Evolutionary conservation across 495 filamentous ascomycete genomes (phyloP), one percentile per base, ranked within the genome.

Genomic region (Rostrohypoxylon terebratum): DNA sequence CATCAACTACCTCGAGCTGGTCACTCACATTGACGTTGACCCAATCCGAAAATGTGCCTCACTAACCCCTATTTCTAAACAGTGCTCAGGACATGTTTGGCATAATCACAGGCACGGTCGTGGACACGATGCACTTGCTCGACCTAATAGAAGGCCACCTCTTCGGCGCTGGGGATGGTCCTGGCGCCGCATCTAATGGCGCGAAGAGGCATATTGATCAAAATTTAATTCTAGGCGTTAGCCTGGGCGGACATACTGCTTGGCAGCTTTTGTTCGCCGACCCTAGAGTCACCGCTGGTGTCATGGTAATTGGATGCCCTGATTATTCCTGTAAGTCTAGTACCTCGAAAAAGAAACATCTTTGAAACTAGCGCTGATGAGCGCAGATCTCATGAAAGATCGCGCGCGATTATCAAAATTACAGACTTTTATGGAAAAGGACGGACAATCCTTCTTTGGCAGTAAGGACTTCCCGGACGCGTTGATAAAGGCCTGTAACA

Each of bases 251-350:
- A 3, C 96, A 99, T 77, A 90, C 92, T 20, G 91, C 91, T 0
- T 99, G 95, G 91, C 90, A 94, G 73, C 83, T 90, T 10, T 77
- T 97, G 40, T 84, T 97, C 45, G 87, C 90, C 40, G 94, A 97
- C 23, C 88, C 91, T 31, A 85, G 94, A 60, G 85, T 98, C 44
- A 88, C 83, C 7, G 89, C 93, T 3, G 94, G 87, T 0, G 87
- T 96, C 8, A 83, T 92, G 23, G 86, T 97, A 36, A 92, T 99
- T 59, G 96, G 95, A 14, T 97, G 93, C 78, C 93, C 95, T 0
- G 95, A 99, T 80, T 97, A 91, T 75, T 86, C 90, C 68, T 82
- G 91, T 78, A 59, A 81, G 84, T 82, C 11, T 34, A 21, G 34
- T 21, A 28, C 10, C 6, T 23, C 0, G 18, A 21, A 44, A n/a